Conservation (phyloP, 306 rosid genomes). For the Ormosia semicastrata region DNA sequence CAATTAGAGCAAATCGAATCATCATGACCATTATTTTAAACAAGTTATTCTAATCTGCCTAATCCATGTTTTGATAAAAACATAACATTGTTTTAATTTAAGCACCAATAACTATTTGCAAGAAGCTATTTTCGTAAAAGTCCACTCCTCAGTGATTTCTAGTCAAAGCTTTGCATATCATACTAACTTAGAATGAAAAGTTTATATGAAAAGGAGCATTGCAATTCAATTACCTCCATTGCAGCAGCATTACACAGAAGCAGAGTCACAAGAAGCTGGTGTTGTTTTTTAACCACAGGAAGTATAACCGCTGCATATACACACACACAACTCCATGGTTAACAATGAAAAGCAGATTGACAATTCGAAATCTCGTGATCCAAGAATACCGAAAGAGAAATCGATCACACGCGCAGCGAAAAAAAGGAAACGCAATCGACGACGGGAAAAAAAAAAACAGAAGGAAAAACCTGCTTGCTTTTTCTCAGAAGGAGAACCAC, state of each 20-base stretch:
- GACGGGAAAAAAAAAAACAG: not conserved
- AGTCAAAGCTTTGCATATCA: not conserved
- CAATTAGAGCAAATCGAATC: conserved; percentile 1
- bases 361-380: not conserved
- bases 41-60: not conserved
- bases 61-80: not conserved
- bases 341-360: not conserved
- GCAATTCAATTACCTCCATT: conserved; percentile 71
- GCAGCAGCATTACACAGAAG: conserved; percentile 89
- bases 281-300: conserved; percentile 97
- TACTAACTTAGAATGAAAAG: not conserved
- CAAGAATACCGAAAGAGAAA: not conserved
- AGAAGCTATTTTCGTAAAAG: not conserved
- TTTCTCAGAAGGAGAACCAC: conserved; percentile 80
- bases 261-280: conserved; percentile 90
- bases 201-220: not conserved
- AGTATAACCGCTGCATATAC: conserved; percentile 65
- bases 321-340: not conserved
- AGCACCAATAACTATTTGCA: not conserved
- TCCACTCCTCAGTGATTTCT: not conserved
- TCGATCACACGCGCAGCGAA: not conserved
- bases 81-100: not conserved
- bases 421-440: not conserved
- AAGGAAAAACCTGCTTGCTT: conserved; percentile 73
- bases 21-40: not conserved